Evolutionary conservation across 306 rosid species (phyloP).

Genomic region (Calophaca sinica): DNA sequence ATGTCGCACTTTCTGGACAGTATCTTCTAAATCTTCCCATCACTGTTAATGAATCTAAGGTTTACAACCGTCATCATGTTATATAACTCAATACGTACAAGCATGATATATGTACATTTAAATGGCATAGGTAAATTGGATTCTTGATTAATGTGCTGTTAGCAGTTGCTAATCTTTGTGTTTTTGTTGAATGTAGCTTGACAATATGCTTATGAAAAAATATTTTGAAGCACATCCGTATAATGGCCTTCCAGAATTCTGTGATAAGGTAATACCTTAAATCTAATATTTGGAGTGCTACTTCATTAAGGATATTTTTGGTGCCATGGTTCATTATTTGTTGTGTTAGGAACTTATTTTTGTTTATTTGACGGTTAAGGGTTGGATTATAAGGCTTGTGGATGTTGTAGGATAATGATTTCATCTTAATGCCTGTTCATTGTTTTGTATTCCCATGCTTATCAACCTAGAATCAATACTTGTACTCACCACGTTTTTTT

Average conservation of each 20-base stretch:
- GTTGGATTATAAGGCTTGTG: too few relatives aligned
- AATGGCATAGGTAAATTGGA: constrained; percentile 1
- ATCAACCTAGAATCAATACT: too few relatives aligned
- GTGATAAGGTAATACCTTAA: constrained; percentile 72
- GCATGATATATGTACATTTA: neutral
- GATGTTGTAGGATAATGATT: too few relatives aligned
- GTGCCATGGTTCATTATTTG: too few relatives aligned
- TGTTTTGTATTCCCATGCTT: too few relatives aligned
- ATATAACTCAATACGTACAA: neutral
- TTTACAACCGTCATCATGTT: constrained; percentile 38
- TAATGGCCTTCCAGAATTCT: constrained; percentile 74
- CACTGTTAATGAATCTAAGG: constrained; percentile 82
- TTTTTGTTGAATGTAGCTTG: constrained; percentile 67
- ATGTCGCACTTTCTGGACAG: constrained; percentile 84
- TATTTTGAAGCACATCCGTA: constrained; percentile 66
- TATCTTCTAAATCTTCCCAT: constrained; percentile 97
- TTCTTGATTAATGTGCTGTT: constrained; percentile 38
- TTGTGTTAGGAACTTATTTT: too few relatives aligned
- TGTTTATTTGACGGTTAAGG: too few relatives aligned
- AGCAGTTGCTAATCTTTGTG: constrained; percentile 34
- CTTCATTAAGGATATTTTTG: neutral
- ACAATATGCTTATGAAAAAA: constrained; percentile 71
- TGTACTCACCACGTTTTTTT: too few relatives aligned
- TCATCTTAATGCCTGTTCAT: too few relatives aligned
- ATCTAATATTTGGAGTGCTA: constrained; percentile 7